Percentiles rank a stretch among this genome's conserved stretches.
These are phyloP conservation scores for Coniochaeta prunicola DNA, from an alignment of 2,329 filamentous ascomycete genomes.

Conservation along the genomic window DNA sequence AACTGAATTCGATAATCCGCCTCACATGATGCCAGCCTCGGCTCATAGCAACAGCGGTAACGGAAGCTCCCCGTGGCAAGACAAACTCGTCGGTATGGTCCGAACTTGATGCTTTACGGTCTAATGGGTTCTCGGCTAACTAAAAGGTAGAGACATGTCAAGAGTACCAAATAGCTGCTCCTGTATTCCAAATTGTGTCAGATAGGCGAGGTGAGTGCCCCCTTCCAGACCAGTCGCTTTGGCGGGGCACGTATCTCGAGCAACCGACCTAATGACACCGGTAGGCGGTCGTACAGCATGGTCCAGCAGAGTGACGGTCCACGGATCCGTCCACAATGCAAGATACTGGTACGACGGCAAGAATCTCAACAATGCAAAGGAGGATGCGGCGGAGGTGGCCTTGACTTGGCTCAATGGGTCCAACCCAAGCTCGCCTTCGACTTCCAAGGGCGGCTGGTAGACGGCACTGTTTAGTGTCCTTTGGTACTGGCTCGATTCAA, in stretches of 20 bases:
- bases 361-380: constrained; percentile 78
- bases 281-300: constrained; percentile 83
- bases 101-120: not conserved
- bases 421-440: constrained; percentile 31
- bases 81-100: constrained; percentile 21
- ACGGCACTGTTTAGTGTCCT: not conserved
- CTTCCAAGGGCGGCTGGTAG: constrained; percentile 28
- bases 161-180: constrained; percentile 18
- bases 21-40: constrained; percentile 6
- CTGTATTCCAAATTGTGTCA: constrained; percentile 24
- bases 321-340: constrained; percentile 57
- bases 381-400: constrained; percentile 85
- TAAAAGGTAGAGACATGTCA: constrained; percentile 20
- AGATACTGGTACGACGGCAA: constrained; percentile 90
- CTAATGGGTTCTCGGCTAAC: not conserved
- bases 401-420: constrained; percentile 46
- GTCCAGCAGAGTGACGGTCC: constrained; percentile 73
- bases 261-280: not conserved
- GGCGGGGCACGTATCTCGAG: not conserved
- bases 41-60: not conserved
- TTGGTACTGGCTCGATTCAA: not conserved
- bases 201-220: constrained; percentile 23
- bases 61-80: constrained; percentile 18
- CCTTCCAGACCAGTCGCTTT: not conserved
- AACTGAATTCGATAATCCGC: not conserved